Conservation (phyloP, 2,329 filamentous ascomycete species). For the Mariannaea elegans region DNA sequence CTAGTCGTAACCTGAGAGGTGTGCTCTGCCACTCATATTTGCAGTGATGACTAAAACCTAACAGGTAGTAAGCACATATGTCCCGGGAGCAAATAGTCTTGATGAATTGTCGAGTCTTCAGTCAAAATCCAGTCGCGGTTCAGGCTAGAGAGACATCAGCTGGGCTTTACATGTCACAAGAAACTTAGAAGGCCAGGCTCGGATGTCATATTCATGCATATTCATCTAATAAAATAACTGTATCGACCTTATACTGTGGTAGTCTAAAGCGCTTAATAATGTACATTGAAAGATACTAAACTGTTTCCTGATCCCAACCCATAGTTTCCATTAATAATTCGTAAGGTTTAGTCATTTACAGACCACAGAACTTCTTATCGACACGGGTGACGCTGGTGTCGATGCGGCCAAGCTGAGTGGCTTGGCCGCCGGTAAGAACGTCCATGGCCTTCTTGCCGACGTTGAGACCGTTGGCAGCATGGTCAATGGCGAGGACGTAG, state of each 20-base stretch:
- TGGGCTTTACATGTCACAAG: too few species aligned
- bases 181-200: too few species aligned
- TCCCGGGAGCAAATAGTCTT: too few species aligned
- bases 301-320: neutral
- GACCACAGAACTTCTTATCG: conserved; percentile 52
- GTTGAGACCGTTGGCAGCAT: conserved; percentile 61
- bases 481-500: conserved; percentile 66
- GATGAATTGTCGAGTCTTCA: too few species aligned
- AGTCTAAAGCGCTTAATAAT: neutral
- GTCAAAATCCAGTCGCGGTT: too few species aligned
- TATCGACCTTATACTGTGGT: conserved; percentile 2
- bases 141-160: too few species aligned
- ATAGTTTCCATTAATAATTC: conserved; percentile 15
- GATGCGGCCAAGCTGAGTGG: conserved; percentile 59
- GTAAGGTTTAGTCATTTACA: conserved; percentile 39
- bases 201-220: neutral
- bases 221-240: too few species aligned
- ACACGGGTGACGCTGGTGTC: conserved; percentile 59
- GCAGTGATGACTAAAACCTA: too few species aligned
- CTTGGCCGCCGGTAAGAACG: conserved; percentile 62
- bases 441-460: conserved; percentile 66
- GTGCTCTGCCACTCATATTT: too few species aligned
- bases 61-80: too few species aligned
- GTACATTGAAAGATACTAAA: neutral
- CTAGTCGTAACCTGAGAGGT: too few species aligned